Evolutionary conservation across 139 green algal species (phyloP), one percentile per base, ranked within the genome.

Genomic region (Gonium pectorale): DNA sequence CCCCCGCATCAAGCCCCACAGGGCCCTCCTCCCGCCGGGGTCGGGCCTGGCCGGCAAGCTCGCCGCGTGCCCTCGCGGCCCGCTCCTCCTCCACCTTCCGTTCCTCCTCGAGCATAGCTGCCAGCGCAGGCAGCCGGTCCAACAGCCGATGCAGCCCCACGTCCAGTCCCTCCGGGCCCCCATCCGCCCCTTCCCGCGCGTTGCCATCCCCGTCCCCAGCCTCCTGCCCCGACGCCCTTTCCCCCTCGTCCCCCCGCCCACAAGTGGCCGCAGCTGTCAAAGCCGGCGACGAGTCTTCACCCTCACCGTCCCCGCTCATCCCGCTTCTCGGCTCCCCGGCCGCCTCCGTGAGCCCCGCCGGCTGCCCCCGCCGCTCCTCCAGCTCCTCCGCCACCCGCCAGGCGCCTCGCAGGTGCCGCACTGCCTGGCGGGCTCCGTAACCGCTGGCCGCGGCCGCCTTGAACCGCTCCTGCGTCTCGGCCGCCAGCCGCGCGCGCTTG

Each of bases 361-460:
- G 31, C 44, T 29, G 8, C 3, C 9, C 3, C 17, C 17, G 6
- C 60, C 26, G 22, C 40, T 71, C 59, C 19, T 71, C 74, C 5
- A 82, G 38, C 74, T 82, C 40, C 59, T 71, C 59, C 1, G 41
- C 59, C 15, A 67, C 59, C 29, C 40, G 38, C 74, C 74, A 82
- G 7, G 74, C 74, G 59, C 59, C 74, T 15, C 74, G 74, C 59
- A 82, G 59, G 59, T 82, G 74, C 0, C 74, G 74, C 35, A 60
- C 54, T 2, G 38, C 29, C 59, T 71, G 74, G 2, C 59, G 40
- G 26, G 40, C 24, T 29, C 9, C 33, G 38, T 71, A 71, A 5
- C 44, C 59, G 27, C 29, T 41, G n/a, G 59, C 40, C 2, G 29
- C n/a, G 51, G 56, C 21, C 2, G 62, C 74, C 2, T 71, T 27